Evolutionary conservation across 2,329 filamentous ascomycete species (phyloP).

Genomic region (Trichoderma sp.): DNA sequence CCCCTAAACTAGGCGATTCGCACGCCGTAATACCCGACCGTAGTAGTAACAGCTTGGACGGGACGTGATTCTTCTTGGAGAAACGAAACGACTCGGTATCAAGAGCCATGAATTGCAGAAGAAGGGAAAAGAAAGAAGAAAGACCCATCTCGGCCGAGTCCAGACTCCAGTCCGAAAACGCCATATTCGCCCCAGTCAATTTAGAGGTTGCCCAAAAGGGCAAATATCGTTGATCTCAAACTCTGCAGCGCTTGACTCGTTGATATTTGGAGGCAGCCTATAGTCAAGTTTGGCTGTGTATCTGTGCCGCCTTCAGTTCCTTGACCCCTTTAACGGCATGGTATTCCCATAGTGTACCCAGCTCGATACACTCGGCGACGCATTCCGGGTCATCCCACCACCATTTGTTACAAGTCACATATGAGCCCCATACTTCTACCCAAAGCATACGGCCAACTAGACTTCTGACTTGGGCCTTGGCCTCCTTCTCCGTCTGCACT

Average conservation of each 20-base stretch:
- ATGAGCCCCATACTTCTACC: slow-evolving; percentile 63
- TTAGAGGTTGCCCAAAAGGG: background rate
- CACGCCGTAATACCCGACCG: background rate
- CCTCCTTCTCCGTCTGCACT: slow-evolving; percentile 35
- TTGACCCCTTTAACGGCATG: slow-evolving; percentile 61
- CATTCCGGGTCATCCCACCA: slow-evolving; percentile 65
- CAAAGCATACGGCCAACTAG: slow-evolving; percentile 61
- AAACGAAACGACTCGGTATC: background rate
- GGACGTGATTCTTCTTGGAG: background rate
- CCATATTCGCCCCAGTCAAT: background rate
- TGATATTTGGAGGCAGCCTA: background rate
- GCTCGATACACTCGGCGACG: slow-evolving; percentile 57
- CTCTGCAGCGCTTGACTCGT: background rate
- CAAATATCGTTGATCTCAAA: background rate
- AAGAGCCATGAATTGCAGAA: background rate
- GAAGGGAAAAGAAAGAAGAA: background rate
- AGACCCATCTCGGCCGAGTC: background rate
- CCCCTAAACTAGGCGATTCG: background rate
- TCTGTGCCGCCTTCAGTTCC: slow-evolving; percentile 32
- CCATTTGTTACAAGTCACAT: slow-evolving; percentile 55
- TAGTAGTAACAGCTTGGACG: background rate
- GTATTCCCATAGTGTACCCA: slow-evolving; percentile 63
- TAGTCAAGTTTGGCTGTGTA: background rate
- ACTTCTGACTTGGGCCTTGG: slow-evolving; percentile 54
- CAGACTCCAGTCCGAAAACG: background rate